Percentiles rank a stretch among this genome's conserved stretches.
Conservation (phyloP, 2,329 filamentous ascomycete species). For the Beauveria asiatica region DNA sequence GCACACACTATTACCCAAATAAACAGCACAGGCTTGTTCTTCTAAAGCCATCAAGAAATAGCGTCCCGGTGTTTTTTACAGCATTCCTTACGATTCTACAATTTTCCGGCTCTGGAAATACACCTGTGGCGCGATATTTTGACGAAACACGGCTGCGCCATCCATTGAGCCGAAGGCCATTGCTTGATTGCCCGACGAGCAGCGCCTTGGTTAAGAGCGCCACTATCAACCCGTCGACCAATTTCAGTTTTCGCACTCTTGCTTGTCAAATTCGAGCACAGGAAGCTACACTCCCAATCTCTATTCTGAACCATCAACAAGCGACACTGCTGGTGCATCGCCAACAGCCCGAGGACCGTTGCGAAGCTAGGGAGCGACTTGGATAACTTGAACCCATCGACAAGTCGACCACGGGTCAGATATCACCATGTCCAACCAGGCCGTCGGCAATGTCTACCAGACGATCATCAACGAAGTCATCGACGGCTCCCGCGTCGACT, state of each 20-base stretch:
- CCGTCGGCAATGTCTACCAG: conserved; percentile 71
- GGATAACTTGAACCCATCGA: not conserved
- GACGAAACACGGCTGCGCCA: not conserved
- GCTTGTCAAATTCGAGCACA: not conserved
- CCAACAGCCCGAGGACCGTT: not conserved
- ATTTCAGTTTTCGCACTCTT: not conserved
- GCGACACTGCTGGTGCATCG: not conserved
- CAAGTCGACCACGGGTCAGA: not conserved
- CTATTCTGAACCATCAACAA: not conserved
- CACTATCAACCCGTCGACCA: not conserved
- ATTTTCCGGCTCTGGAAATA: not conserved
- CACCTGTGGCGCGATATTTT: not conserved
- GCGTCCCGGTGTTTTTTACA: not conserved
- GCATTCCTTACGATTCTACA: not conserved
- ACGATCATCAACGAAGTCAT: conserved; percentile 78
- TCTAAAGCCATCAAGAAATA: not conserved
- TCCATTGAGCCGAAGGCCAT: not conserved
- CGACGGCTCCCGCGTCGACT: conserved; percentile 84
- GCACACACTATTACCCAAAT: conserved; percentile 10
- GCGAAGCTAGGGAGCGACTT: conserved; percentile 8
- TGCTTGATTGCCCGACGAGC: not conserved
- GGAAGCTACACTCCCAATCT: not conserved
- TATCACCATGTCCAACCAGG: conserved; percentile 47
- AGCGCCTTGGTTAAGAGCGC: not conserved
- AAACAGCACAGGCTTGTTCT: not conserved